phyloP scores from a whole-genome alignment of 306 rosid species.

The Cicer yamashitae region DNA sequence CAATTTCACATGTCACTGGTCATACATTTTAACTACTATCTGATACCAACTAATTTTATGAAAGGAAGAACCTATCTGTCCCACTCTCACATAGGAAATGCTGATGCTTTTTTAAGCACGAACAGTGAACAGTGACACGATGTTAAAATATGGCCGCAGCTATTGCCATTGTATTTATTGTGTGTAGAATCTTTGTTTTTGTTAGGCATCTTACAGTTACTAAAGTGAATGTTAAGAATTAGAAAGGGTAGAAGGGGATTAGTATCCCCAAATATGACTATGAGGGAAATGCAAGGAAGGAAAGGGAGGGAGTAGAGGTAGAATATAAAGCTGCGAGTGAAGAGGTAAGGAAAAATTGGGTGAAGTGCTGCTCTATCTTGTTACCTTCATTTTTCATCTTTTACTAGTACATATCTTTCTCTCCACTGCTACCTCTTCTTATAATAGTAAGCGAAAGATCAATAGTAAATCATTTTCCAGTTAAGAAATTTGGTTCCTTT shows the following conservation, averaged over 20 bases:
- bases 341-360: neutral
- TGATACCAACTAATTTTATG: neutral
- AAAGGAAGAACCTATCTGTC: neutral
- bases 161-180: neutral
- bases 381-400: neutral
- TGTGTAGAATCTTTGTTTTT: slow-evolving; percentile 7
- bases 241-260: neutral
- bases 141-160: slow-evolving; percentile 6
- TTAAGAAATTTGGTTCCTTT: neutral
- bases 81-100: neutral
- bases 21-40: neutral
- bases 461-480: slow-evolving; percentile 3
- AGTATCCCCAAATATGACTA: neutral
- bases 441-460: slow-evolving; percentile 14
- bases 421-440: slow-evolving; percentile 14
- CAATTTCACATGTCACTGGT: neutral
- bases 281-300: slow-evolving; percentile 23
- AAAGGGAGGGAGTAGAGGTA: neutral
- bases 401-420: neutral
- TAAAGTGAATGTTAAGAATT: neutral
- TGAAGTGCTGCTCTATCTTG: neutral
- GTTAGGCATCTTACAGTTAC: neutral
- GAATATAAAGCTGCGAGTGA: slow-evolving; percentile 4
- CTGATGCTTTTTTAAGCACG: neutral
- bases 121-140: neutral